phyloP scores from a whole-genome alignment of 2,329 filamentous ascomycete species.

The Domatiomyces catenatus region DNA sequence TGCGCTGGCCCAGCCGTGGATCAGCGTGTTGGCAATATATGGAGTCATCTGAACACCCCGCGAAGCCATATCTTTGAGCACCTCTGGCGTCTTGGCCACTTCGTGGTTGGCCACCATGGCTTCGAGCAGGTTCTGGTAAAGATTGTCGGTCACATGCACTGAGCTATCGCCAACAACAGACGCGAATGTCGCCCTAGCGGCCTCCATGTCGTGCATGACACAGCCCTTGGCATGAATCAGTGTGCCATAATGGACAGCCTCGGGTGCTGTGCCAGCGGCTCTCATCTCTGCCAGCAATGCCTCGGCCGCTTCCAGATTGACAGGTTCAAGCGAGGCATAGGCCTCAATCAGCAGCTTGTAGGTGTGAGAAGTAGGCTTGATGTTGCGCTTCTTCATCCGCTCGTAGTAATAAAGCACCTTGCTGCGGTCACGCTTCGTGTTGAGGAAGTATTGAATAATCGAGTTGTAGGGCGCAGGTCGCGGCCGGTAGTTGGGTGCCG shows the following conservation, averaged over 20 bases:
- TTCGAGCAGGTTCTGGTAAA: conserved; percentile 96
- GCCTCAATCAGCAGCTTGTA: conserved; percentile 96
- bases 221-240: conserved; percentile 93
- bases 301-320: conserved; percentile 79
- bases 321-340: conserved; percentile 80
- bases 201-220: conserved; percentile 77
- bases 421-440: conserved; percentile 84
- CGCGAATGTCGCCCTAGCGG: conserved; percentile 69
- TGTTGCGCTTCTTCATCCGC: conserved; percentile 76
- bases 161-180: conserved; percentile 53
- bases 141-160: conserved; percentile 60
- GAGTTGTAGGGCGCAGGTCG: conserved; percentile 95
- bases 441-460: conserved; percentile 98
- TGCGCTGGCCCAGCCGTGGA: conserved; percentile 86
- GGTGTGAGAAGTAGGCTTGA: conserved; percentile 84
- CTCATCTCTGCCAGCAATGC: conserved; percentile 66
- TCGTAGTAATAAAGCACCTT: conserved; percentile 94
- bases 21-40: conserved; percentile 96
- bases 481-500: conserved; percentile 96
- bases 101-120: conserved; percentile 89
- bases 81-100: conserved; percentile 57
- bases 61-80: conserved; percentile 60
- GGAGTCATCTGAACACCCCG: conserved; percentile 73
- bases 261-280: conserved; percentile 56
- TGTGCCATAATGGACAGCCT: conserved; percentile 89